Evolutionary conservation across 192 early-diverging fungal species (phyloP).

Genomic region (Podila verticillata): DNA sequence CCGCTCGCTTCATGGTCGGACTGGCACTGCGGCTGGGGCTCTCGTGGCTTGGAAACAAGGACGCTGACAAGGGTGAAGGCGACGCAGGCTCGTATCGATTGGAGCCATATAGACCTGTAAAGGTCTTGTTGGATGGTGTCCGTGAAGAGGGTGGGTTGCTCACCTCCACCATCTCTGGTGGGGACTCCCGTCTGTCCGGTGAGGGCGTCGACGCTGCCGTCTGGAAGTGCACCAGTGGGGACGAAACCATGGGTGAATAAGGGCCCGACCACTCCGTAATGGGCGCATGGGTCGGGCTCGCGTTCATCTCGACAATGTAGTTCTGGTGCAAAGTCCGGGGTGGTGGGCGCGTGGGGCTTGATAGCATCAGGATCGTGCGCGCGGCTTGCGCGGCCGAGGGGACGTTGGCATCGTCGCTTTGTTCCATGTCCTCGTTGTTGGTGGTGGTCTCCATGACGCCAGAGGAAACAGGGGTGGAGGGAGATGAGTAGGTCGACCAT

Average conservation of each 20-base stretch:
- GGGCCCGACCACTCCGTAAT: slow-evolving; percentile 7
- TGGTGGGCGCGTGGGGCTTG: slow-evolving; percentile 16
- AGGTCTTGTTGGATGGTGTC: not conserved
- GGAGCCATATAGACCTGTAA: not conserved
- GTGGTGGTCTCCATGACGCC: not conserved
- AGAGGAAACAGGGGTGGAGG: slow-evolving; percentile 1
- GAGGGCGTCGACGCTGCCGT: slow-evolving; percentile 11
- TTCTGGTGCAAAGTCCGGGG: not conserved
- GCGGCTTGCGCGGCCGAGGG: slow-evolving; percentile 21
- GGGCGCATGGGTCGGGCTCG: not conserved
- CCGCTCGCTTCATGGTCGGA: not conserved
- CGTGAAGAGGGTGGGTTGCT: slow-evolving; percentile 2
- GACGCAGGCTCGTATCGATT: not conserved
- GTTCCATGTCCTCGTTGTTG: not conserved
- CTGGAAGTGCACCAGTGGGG: slow-evolving; percentile 26
- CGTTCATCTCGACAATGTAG: not conserved
- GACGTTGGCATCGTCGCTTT: not conserved
- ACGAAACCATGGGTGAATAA: slow-evolving; percentile 29
- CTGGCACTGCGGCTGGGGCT: not conserved
- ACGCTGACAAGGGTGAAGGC: slow-evolving; percentile 4
- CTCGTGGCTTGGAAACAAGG: not conserved
- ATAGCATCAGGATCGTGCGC: slow-evolving; percentile 26
- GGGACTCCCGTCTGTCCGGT: not conserved
- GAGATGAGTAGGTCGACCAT: slow-evolving; percentile 23
- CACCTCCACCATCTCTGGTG: not conserved